These are phyloP conservation scores for Cladosporium velox DNA, from an alignment of 2,329 filamentous ascomycete genomes.

Conservation along the genomic window DNA sequence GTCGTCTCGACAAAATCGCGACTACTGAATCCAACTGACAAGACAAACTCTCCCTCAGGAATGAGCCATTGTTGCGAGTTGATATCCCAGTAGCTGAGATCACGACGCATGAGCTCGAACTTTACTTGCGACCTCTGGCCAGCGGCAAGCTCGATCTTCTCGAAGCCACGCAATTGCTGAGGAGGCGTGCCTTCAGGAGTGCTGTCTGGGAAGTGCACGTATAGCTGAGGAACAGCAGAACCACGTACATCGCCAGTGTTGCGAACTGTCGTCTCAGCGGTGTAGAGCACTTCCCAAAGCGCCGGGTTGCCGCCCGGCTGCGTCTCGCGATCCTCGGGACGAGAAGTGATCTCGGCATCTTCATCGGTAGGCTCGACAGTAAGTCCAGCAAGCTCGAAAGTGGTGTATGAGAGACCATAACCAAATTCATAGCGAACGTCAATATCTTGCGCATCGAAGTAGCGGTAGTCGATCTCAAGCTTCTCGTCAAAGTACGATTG, in stretches of 20 bases:
- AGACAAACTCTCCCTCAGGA: conserved; percentile 13
- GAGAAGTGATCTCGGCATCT: conserved; percentile 52
- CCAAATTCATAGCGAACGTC: conserved; percentile 80
- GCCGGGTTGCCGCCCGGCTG: conserved; percentile 58
- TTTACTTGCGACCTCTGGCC: conserved; percentile 29
- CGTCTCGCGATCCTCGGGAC: conserved; percentile 47
- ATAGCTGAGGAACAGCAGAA: conserved; percentile 57
- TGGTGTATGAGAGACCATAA: conserved; percentile 77
- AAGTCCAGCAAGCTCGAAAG: conserved; percentile 57
- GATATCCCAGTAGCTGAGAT: conserved; percentile 47
- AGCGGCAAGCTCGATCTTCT: conserved; percentile 40
- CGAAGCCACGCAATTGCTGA: conserved; percentile 45
- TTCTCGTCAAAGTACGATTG: conserved; percentile 81
- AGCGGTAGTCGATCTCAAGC: conserved; percentile 81
- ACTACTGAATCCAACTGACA: conserved; percentile 25
- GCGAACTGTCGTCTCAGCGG: conserved; percentile 48
- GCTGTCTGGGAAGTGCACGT: conserved; percentile 51
- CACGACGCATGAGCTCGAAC: conserved; percentile 44
- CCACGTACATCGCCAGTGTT: conserved; percentile 55
- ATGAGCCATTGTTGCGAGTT: conserved; percentile 43
- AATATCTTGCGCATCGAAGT: conserved; percentile 74
- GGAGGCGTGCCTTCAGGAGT: conserved; percentile 47
- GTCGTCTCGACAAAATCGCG: conserved; percentile 24
- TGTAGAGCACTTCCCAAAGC: conserved; percentile 59
- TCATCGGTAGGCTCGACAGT: background rate